Evolutionary conservation across 2,329 filamentous ascomycete genomes (phyloP).

Genomic region (Fusarium sp.): DNA sequence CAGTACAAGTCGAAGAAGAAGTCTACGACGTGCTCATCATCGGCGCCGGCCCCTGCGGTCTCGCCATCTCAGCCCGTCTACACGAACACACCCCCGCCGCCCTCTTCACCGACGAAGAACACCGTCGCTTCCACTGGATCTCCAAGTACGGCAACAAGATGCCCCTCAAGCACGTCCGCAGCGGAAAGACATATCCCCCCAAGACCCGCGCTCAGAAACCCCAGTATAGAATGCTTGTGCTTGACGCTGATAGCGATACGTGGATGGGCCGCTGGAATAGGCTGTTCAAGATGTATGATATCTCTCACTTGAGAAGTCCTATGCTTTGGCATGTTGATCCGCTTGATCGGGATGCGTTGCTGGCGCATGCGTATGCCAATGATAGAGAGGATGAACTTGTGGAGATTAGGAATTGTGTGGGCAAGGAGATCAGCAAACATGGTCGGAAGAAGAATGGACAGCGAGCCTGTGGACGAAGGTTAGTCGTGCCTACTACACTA

Average conservation of each 20-base stretch:
- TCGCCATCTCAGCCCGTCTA: slow-evolving; percentile 79
- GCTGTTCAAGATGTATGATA: slow-evolving; percentile 76
- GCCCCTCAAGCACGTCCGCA: slow-evolving; percentile 64
- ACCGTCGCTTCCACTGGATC: slow-evolving; percentile 85
- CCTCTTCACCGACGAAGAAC: slow-evolving; percentile 86
- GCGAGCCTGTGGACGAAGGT: slow-evolving; percentile 59
- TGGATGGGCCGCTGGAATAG: slow-evolving; percentile 81
- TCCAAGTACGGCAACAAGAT: slow-evolving; percentile 72
- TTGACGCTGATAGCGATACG: slow-evolving; percentile 72
- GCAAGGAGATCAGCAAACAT: slow-evolving; percentile 85
- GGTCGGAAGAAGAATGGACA: slow-evolving; percentile 72
- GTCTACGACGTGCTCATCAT: slow-evolving; percentile 78
- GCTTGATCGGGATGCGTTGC: slow-evolving; percentile 77
- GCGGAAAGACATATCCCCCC: slow-evolving; percentile 48
- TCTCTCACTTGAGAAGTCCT: slow-evolving; percentile 79
- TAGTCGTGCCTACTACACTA: slow-evolving; percentile 27
- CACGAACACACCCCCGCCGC: slow-evolving; percentile 80
- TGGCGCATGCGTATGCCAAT: slow-evolving; percentile 75
- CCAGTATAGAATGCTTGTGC: slow-evolving; percentile 67
- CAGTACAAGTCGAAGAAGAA: slow-evolving; percentile 47
- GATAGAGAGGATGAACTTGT: slow-evolving; percentile 73
- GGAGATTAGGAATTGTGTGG: slow-evolving; percentile 80
- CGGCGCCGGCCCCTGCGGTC: slow-evolving; percentile 80
- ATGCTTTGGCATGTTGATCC: slow-evolving; percentile 90
- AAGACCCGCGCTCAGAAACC: slow-evolving; percentile 28